Conservation (phyloP, 176 grass and related monocot genomes). For the Triticum dicoccoides region DNA sequence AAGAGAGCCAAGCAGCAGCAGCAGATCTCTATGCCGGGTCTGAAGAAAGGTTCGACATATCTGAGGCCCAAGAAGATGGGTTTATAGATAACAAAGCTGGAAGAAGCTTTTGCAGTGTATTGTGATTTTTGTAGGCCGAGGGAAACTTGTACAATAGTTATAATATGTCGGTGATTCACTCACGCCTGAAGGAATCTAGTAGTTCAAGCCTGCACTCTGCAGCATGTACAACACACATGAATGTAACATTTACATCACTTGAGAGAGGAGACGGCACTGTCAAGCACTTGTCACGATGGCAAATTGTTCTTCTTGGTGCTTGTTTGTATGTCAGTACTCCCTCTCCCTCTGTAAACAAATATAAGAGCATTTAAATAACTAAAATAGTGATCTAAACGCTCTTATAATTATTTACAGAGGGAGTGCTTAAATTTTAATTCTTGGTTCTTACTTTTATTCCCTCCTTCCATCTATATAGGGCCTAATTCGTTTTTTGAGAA, state of each 20-base stretch:
- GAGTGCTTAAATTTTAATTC: not conserved
- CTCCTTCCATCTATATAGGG: no score
- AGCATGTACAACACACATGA: slow-evolving; percentile 17
- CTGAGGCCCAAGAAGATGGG: slow-evolving; percentile 79
- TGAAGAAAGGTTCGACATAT: slow-evolving; percentile 75
- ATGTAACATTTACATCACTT: not conserved
- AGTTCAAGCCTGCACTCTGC: not conserved
- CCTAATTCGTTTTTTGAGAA: no score
- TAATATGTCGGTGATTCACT: slow-evolving; percentile 17
- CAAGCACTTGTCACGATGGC: not conserved
- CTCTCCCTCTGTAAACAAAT: no score
- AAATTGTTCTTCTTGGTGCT: not conserved
- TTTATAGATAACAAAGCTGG: slow-evolving; percentile 38
- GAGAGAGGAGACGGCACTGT: not conserved
- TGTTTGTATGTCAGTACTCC: not conserved
- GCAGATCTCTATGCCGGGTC: slow-evolving; percentile 86
- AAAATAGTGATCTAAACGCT: no score
- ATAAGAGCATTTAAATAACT: no score
- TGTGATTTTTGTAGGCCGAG: slow-evolving; percentile 19
- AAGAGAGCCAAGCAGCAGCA: slow-evolving; percentile 87
- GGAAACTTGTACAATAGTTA: slow-evolving; percentile 16
- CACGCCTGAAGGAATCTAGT: not conserved
- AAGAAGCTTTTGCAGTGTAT: slow-evolving; percentile 3
- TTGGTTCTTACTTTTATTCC: not conserved
- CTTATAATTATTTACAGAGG: no score